phyloP scores from a whole-genome alignment of 257 asterid genomes.

The Voacanga thouarsii region DNA sequence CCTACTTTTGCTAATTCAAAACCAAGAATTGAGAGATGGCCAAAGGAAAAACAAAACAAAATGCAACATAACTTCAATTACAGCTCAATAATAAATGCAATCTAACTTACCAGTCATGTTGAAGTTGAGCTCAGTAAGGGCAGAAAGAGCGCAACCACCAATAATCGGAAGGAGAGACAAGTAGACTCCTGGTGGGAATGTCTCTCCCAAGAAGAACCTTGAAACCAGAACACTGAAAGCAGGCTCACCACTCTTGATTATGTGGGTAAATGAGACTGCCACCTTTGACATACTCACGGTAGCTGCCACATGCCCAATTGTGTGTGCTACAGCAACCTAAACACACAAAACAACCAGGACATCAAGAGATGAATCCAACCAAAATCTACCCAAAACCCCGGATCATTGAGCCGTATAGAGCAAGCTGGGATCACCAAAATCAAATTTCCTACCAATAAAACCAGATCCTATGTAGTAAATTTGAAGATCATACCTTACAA shows the following conservation, averaged over 20 bases:
- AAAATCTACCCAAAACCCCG: constrained; percentile 16
- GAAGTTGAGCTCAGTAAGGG: constrained; percentile 90
- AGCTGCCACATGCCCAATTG: constrained; percentile 99
- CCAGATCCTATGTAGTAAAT: constrained; percentile 5
- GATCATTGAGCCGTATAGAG: background rate
- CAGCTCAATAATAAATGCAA: background rate
- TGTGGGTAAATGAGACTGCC: constrained; percentile 95
- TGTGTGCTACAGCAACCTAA: constrained; percentile 96
- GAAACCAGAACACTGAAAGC: constrained; percentile 94
- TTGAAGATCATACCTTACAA: background rate
- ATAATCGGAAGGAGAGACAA: constrained; percentile 82
- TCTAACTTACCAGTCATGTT: constrained; percentile 73
- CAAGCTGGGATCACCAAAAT: constrained; percentile 22
- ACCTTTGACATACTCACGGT: constrained; percentile 99
- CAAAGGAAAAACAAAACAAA: background rate
- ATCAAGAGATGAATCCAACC: constrained; percentile 10
- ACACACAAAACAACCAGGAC: constrained; percentile 8
- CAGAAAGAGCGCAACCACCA: constrained; percentile 88
- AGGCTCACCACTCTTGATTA: constrained; percentile 95
- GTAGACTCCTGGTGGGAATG: constrained; percentile 72
- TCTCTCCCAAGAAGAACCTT: constrained; percentile 74
- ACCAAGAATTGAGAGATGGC: background rate
- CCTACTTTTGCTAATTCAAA: background rate
- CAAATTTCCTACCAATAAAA: background rate
- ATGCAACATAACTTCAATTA: background rate